Conservation (phyloP, 2,329 filamentous ascomycete species). For the Alternaria brassicicola region DNA sequence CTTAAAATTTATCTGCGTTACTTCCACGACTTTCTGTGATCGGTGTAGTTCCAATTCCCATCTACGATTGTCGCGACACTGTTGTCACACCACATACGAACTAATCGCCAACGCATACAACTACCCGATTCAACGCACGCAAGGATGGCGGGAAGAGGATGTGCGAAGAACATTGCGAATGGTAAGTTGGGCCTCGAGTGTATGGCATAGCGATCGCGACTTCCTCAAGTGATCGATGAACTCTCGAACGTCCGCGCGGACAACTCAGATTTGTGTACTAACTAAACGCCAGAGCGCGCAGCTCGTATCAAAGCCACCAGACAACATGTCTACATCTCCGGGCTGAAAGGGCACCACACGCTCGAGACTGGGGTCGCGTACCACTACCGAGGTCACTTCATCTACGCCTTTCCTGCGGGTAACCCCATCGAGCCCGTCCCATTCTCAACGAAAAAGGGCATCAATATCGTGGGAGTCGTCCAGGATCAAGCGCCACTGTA, state of each 20-base stretch:
- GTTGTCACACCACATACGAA: neutral
- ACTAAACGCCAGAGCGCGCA: neutral
- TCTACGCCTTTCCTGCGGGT: constrained; percentile 26
- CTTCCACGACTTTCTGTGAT: neutral
- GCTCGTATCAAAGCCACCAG: constrained; percentile 13
- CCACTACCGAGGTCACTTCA: constrained; percentile 39
- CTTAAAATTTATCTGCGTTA: neutral
- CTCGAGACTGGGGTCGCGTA: constrained; percentile 36
- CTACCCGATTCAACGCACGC: neutral
- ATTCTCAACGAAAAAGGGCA: constrained; percentile 26
- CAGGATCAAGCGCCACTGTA: constrained; percentile 18
- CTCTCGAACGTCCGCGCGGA: neutral
- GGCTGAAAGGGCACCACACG: constrained; percentile 25
- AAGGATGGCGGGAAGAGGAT: neutral
- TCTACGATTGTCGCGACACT: neutral
- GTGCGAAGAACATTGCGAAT: neutral
- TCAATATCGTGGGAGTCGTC: constrained; percentile 21
- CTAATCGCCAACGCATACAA: neutral
- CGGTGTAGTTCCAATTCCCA: neutral
- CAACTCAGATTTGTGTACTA: neutral
- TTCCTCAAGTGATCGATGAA: neutral
- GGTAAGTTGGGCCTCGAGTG: neutral
- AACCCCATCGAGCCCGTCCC: constrained; percentile 31
- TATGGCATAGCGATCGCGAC: neutral
- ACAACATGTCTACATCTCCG: constrained; percentile 35